Evolutionary conservation across 495 filamentous ascomycete species (phyloP).

Genomic region (Penicillium mononematosum): DNA sequence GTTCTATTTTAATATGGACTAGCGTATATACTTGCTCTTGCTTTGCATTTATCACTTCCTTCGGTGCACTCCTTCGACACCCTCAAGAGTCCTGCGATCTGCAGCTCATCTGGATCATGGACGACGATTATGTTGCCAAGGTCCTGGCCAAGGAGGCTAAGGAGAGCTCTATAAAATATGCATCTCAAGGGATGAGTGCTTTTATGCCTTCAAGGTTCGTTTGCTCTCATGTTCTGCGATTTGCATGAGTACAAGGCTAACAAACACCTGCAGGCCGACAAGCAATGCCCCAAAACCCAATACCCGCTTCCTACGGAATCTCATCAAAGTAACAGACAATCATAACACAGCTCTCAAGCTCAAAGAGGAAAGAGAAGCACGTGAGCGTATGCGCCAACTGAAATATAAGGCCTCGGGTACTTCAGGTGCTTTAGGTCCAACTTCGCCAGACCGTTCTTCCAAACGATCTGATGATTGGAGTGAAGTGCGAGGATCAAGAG

Average conservation of each 20-base stretch:
- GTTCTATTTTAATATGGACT: background rate
- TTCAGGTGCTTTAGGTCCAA: constrained; percentile 7
- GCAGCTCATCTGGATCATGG: constrained; percentile 41
- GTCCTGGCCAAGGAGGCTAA: constrained; percentile 72
- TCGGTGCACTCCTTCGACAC: background rate
- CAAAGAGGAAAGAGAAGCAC: constrained; percentile 69
- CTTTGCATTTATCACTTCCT: background rate
- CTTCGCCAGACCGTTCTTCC: constrained; percentile 33
- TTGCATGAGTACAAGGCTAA: constrained; percentile 4
- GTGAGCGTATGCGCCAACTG: constrained; percentile 56
- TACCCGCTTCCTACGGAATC: constrained; percentile 81
- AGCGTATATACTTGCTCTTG: background rate
- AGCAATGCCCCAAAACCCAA: constrained; percentile 82
- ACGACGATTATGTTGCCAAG: constrained; percentile 74
- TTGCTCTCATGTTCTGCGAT: background rate
- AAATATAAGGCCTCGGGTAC: constrained; percentile 26
- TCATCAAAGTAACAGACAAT: constrained; percentile 81
- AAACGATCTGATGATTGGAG: constrained; percentile 17
- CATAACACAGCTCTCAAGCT: constrained; percentile 87
- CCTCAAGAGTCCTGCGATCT: background rate
- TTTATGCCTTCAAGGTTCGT: constrained; percentile 68
- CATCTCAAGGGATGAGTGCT: constrained; percentile 67
- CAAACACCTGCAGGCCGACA: constrained; percentile 43
- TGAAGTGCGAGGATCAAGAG: constrained; percentile 20
- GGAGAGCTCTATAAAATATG: constrained; percentile 68